A percentile compares a stretch with the other conserved stretches of the same genome.
These are phyloP conservation scores for Isabelozyma gotoi DNA, from an alignment of 805 yeast species.

Conservation along the genomic window DNA sequence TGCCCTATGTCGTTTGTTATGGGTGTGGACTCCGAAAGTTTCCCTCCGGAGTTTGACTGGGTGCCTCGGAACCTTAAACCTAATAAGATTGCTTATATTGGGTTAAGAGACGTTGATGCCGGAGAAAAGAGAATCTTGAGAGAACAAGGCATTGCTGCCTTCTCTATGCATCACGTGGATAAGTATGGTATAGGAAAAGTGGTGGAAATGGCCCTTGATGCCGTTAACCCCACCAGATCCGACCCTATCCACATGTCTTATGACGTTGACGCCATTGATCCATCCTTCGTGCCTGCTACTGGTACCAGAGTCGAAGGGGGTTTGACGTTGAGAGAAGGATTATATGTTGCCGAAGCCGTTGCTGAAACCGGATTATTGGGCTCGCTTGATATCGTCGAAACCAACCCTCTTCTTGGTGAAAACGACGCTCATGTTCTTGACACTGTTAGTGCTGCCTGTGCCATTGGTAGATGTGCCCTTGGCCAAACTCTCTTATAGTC, in stretches of 20 bases:
- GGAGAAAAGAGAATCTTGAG: constrained; percentile 77
- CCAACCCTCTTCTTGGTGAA: constrained; percentile 86
- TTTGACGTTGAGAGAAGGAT: constrained; percentile 87
- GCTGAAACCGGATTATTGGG: constrained; percentile 87
- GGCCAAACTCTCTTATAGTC: constrained; percentile 79
- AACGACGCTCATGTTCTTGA: constrained; percentile 72
- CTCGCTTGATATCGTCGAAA: constrained; percentile 90
- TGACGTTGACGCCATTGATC: constrained; percentile 97
- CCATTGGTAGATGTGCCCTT: constrained; percentile 88
- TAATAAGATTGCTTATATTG: constrained; percentile 83
- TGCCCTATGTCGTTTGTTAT: constrained; percentile 91
- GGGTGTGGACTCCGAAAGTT: constrained; percentile 69
- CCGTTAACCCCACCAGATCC: constrained; percentile 66
- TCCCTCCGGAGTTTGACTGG: constrained; percentile 82
- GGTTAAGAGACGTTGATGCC: constrained; percentile 87
- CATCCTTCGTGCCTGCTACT: constrained; percentile 91
- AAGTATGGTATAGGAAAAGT: constrained; percentile 90
- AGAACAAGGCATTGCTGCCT: constrained; percentile 76
- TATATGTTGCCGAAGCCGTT: constrained; percentile 86
- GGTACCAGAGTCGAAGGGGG: constrained; percentile 99
- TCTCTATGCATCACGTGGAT: constrained; percentile 94
- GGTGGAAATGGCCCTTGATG: constrained; percentile 83
- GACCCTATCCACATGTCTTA: constrained; percentile 85
- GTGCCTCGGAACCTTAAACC: constrained; percentile 66
- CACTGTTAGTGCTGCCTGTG: constrained; percentile 87